Percentiles rank a stretch among this genome's conserved stretches.
These are phyloP conservation scores for Penicillium sp. DNA, from an alignment of 2,329 filamentous ascomycete species.

Conservation along the genomic window DNA sequence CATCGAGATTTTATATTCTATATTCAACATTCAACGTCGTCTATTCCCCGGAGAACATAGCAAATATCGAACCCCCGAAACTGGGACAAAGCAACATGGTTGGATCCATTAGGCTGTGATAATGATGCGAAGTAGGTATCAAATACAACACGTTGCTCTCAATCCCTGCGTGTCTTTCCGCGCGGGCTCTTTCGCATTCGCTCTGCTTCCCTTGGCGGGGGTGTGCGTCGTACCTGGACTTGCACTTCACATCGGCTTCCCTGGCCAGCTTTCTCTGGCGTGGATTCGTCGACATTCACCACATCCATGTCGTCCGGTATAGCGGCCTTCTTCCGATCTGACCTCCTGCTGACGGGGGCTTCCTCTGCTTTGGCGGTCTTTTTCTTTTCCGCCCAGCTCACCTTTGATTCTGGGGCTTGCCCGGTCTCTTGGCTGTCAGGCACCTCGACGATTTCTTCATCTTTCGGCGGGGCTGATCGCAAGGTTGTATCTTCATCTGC, in stretches of 20 bases:
- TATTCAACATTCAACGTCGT: slow-evolving; percentile 3
- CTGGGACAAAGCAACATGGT: background rate
- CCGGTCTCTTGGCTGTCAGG: slow-evolving; percentile 28
- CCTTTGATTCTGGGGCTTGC: background rate
- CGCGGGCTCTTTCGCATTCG: slow-evolving; percentile 3
- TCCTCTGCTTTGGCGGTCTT: background rate
- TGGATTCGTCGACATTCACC: background rate
- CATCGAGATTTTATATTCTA: background rate
- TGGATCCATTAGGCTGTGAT: background rate
- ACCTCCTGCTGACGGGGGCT: background rate
- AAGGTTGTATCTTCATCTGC: background rate
- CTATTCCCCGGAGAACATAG: background rate
- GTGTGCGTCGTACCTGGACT: slow-evolving; percentile 21
- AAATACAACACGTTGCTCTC: slow-evolving; percentile 1
- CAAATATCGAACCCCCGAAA: background rate
- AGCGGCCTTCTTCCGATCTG: background rate
- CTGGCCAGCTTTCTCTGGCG: background rate
- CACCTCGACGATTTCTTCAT: slow-evolving; percentile 23
- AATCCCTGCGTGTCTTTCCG: slow-evolving; percentile 1
- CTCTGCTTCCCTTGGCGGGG: slow-evolving; percentile 11
- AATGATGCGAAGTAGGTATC: background rate
- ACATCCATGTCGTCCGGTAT: background rate
- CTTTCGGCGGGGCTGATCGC: background rate
- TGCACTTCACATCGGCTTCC: slow-evolving; percentile 19
- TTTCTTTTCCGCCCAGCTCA: background rate